Evolutionary conservation across 2,329 filamentous ascomycete species (phyloP).

Genomic region (Fusarium illudens): DNA sequence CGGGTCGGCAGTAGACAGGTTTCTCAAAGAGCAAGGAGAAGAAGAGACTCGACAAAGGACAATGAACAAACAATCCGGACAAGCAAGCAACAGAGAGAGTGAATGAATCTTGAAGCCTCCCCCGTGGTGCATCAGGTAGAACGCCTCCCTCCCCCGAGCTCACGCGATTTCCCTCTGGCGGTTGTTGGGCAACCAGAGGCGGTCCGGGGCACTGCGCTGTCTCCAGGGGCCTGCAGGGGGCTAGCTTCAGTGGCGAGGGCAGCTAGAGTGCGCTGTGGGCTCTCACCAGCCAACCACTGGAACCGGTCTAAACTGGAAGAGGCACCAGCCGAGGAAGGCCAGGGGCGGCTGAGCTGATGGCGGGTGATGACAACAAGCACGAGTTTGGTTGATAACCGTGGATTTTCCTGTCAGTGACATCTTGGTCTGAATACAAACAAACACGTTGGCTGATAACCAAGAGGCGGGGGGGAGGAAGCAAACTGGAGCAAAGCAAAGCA

Average conservation of each 20-base stretch:
- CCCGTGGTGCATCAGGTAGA: constrained; percentile 18
- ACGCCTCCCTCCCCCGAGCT: not conserved
- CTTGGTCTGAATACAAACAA: not conserved
- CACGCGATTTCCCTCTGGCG: constrained; percentile 13
- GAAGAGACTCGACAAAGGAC: not conserved
- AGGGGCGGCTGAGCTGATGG: not conserved
- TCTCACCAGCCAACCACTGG: constrained; percentile 31
- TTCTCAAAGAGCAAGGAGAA: not conserved
- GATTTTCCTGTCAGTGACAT: not conserved
- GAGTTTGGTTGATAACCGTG: constrained; percentile 8
- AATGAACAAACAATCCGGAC: not conserved
- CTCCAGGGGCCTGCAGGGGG: constrained; percentile 28
- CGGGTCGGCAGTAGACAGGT: not conserved
- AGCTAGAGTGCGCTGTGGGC: constrained; percentile 16
- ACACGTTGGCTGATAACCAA: not conserved
- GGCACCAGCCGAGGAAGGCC: constrained; percentile 21
- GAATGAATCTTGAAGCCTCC: constrained; percentile 7
- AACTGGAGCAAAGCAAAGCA: not conserved
- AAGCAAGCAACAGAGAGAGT: not conserved
- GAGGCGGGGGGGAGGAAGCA: too few species aligned
- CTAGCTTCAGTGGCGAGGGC: constrained; percentile 6
- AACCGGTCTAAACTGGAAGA: constrained; percentile 30
- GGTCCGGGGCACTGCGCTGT: constrained; percentile 2
- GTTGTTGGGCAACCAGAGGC: constrained; percentile 32
- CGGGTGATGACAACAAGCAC: constrained; percentile 1